Conservation (phyloP, 768 basidiomycete genomes). For the Dioszegia hungarica region DNA sequence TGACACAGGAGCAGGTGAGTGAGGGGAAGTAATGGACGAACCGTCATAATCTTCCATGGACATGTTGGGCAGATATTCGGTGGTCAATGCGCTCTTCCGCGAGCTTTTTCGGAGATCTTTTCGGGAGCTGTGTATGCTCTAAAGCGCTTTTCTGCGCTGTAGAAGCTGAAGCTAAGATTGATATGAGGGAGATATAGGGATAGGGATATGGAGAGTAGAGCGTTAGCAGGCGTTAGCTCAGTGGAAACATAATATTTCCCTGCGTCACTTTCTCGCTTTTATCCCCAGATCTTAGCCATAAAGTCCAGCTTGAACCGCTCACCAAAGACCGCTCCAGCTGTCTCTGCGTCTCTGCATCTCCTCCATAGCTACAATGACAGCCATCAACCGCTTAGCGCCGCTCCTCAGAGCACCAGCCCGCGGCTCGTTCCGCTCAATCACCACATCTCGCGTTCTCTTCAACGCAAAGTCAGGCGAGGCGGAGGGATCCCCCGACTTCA, state of each 20-base stretch:
- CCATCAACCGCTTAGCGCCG: no score
- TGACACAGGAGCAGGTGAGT: neutral
- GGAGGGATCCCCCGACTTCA: neutral
- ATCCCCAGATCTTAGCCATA: neutral
- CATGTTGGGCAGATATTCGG: slow-evolving; percentile 27
- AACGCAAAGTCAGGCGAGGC: no score
- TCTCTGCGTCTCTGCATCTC: no score
- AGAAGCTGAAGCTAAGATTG: no score
- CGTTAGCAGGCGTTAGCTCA: neutral
- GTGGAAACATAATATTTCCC: neutral
- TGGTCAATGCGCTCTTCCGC: no score
- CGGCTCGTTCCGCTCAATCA: no score
- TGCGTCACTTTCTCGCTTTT: neutral
- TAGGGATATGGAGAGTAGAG: neutral
- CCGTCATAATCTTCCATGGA: slow-evolving; percentile 50
- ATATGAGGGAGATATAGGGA: neutral
- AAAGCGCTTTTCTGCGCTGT: no score
- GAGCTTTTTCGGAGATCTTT: no score
- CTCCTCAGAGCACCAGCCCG: no score
- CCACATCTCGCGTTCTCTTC: no score
- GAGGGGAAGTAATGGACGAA: slow-evolving; percentile 12
- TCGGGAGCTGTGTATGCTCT: no score
- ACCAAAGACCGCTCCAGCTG: neutral
- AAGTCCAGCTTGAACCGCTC: neutral
- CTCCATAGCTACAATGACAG: no score